phyloP scores from a whole-genome alignment of 176 grass and related monocot species.

The Avena atlantica region DNA sequence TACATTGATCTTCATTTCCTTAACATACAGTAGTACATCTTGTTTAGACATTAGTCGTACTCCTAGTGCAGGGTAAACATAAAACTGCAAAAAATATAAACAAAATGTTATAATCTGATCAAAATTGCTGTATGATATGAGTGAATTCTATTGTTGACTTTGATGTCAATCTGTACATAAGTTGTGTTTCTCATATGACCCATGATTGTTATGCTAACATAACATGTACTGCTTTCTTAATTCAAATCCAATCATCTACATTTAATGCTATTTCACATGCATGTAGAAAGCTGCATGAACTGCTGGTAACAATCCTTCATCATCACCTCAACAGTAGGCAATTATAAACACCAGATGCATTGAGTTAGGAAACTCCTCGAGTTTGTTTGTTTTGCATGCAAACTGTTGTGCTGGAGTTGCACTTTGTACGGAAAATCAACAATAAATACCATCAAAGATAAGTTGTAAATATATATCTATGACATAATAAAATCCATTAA shows the following conservation, averaged over 20 bases:
- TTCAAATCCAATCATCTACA: background rate
- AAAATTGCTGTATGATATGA: background rate
- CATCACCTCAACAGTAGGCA: background rate
- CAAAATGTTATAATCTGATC: background rate
- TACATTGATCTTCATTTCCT: constrained; percentile 13
- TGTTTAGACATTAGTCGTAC: constrained; percentile 37
- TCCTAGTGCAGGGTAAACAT: constrained; percentile 26
- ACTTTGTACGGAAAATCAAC: background rate
- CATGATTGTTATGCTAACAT: background rate
- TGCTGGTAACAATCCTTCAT: background rate
- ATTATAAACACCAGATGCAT: background rate
- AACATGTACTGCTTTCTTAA: background rate
- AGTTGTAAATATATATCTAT: background rate
- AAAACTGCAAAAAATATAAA: constrained; percentile 34
- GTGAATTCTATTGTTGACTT: background rate
- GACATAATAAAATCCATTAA: background rate
- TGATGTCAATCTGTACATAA: background rate
- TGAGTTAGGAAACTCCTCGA: background rate
- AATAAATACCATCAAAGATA: background rate
- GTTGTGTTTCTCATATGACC: background rate
- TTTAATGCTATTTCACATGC: background rate
- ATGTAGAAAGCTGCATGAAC: background rate
- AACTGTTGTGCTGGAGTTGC: background rate
- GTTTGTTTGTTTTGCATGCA: background rate
- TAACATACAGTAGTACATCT: constrained; percentile 51